These are phyloP conservation scores for Trypethelium eluteriae DNA, from an alignment of 495 filamentous ascomycete genomes.

Conservation along the genomic window DNA sequence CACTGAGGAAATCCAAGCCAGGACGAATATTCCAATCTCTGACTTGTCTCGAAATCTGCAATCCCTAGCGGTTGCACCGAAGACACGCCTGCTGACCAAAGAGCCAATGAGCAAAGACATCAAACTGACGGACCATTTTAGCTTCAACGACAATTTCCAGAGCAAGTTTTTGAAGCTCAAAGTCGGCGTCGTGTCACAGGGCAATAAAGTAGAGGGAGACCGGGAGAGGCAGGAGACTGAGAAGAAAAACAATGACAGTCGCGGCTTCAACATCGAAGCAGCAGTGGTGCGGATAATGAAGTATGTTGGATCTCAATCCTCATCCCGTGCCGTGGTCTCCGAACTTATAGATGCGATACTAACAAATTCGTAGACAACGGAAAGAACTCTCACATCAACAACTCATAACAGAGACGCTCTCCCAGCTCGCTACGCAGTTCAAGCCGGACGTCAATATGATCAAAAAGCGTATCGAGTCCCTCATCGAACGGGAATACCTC, in stretches of 20 bases:
- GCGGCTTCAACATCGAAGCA: slow-evolving; percentile 73
- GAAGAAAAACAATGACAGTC: slow-evolving; percentile 73
- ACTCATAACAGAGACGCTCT: slow-evolving; percentile 76
- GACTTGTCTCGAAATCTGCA: slow-evolving; percentile 80
- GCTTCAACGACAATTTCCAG: slow-evolving; percentile 74
- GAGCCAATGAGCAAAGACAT: slow-evolving; percentile 76
- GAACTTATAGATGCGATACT: slow-evolving; percentile 12
- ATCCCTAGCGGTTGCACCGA: slow-evolving; percentile 76
- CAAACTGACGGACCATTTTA: slow-evolving; percentile 71
- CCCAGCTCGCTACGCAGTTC: slow-evolving; percentile 70
- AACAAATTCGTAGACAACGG: slow-evolving; percentile 59
- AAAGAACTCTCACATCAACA: slow-evolving; percentile 74
- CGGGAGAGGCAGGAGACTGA: slow-evolving; percentile 82
- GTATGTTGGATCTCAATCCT: slow-evolving; percentile 46
- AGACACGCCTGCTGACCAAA: slow-evolving; percentile 74
- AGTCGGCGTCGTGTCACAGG: slow-evolving; percentile 59
- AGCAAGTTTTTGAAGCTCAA: slow-evolving; percentile 82
- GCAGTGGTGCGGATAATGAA: slow-evolving; percentile 95
- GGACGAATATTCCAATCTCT: slow-evolving; percentile 68
- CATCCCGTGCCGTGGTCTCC: slow-evolving; percentile 9
- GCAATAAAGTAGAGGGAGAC: slow-evolving; percentile 76
- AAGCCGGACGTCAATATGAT: slow-evolving; percentile 83
- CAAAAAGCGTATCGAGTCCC: slow-evolving; percentile 86
- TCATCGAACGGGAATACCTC: slow-evolving; percentile 91
- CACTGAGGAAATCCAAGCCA: slow-evolving; percentile 76